Evolutionary conservation across 345 rosid species (phyloP).

Genomic region (Lepidium didymum): DNA sequence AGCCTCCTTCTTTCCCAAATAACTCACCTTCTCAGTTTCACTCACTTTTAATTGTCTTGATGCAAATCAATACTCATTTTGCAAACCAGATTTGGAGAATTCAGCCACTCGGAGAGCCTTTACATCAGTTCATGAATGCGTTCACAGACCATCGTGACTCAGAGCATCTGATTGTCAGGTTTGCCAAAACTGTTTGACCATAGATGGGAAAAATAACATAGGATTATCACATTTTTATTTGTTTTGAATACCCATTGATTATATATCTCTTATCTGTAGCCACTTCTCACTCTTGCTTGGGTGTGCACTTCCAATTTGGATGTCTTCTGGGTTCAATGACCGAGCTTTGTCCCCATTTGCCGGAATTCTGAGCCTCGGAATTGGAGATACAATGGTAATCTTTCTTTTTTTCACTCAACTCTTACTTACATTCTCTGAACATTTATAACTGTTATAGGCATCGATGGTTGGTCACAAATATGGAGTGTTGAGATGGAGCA

Average conservation of each 20-base stretch:
- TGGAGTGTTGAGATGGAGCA: constrained; percentile 93
- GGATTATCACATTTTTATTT: not conserved
- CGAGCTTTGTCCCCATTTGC: constrained; percentile 92
- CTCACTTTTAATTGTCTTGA: not conserved
- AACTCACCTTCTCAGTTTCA: not conserved
- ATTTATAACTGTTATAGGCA: constrained; percentile 47
- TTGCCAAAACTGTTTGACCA: not conserved
- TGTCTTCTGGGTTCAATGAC: constrained; percentile 91
- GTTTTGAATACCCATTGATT: not conserved
- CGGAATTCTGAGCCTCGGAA: constrained; percentile 96
- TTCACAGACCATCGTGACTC: constrained; percentile 98
- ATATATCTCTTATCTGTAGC: constrained; percentile 30
- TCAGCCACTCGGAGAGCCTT: constrained; percentile 67
- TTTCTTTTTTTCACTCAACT: not conserved
- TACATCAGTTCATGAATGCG: constrained; percentile 88
- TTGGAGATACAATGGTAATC: constrained; percentile 96
- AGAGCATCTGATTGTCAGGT: constrained; percentile 90
- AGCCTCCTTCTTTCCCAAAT: constrained; percentile 19
- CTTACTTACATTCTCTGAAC: not conserved
- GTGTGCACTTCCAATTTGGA: constrained; percentile 96
- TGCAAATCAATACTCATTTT: not conserved
- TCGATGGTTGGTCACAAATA: constrained; percentile 96
- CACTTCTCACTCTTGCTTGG: constrained; percentile 95
- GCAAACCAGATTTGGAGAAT: constrained; percentile 75
- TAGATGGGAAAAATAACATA: not conserved